Conservation (phyloP, 2,329 filamentous ascomycete species). For the Sporothrix humicola region DNA sequence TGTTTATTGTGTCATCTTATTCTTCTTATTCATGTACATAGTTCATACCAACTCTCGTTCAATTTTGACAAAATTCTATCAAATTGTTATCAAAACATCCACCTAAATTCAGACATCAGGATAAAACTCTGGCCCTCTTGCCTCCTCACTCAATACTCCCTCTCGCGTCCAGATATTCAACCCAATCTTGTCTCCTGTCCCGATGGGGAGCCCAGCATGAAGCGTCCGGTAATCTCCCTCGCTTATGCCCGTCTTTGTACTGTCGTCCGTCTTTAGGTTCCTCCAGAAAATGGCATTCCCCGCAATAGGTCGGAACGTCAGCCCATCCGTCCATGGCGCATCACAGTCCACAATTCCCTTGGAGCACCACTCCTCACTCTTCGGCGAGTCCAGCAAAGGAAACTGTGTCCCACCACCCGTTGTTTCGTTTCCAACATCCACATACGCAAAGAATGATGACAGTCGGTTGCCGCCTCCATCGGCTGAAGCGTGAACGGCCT, state of each 20-base stretch:
- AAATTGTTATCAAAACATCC: not conserved
- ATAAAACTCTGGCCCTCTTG: conserved; percentile 43
- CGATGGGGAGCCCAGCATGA: conserved; percentile 55
- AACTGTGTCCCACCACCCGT: conserved; percentile 56
- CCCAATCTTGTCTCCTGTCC: conserved; percentile 54
- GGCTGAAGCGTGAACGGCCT: conserved; percentile 45
- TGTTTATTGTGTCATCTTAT: not conserved
- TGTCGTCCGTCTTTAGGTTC: conserved; percentile 45
- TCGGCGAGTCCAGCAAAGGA: conserved; percentile 49
- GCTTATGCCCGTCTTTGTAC: conserved; percentile 31
- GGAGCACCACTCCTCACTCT: conserved; percentile 36
- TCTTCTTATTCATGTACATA: conserved; percentile 6
- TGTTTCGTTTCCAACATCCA: conserved; percentile 46
- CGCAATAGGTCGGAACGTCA: conserved; percentile 53
- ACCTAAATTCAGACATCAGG: conserved; percentile 23
- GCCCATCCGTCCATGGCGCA: conserved; percentile 52
- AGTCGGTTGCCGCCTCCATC: conserved; percentile 51
- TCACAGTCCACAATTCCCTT: conserved; percentile 54
- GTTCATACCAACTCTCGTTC: not conserved
- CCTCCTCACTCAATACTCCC: conserved; percentile 47
- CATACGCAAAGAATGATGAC: conserved; percentile 56
- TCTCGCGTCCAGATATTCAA: conserved; percentile 60
- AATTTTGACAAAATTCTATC: not conserved
- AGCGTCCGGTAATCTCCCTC: conserved; percentile 51
- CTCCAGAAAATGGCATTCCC: conserved; percentile 57